Evolutionary conservation across 2,329 filamentous ascomycete species (phyloP).

Genomic region (Cytospora piceicola): DNA sequence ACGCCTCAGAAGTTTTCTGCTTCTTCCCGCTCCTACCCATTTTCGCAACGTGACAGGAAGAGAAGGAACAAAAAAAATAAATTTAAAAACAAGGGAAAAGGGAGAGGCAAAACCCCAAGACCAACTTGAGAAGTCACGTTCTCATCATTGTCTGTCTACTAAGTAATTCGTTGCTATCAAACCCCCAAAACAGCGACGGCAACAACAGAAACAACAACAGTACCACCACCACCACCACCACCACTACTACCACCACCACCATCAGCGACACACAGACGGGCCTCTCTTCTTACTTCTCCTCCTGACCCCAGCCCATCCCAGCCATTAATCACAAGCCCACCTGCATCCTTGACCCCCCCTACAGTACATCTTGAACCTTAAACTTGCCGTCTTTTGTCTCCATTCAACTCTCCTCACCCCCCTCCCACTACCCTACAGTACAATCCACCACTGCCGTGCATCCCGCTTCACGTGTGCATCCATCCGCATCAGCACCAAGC

Average conservation of each 20-base stretch:
- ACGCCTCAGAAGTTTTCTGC: neutral
- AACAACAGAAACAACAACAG: too few species aligned
- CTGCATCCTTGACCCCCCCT: neutral
- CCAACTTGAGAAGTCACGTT: neutral
- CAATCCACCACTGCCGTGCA: neutral
- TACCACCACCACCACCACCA: too few species aligned
- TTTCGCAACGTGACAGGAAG: neutral
- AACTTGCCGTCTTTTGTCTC: neutral
- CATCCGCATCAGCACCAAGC: neutral
- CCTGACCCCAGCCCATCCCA: neutral
- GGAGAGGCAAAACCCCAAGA: neutral
- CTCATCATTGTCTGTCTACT: neutral
- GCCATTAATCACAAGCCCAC: neutral
- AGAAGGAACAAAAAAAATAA: neutral
- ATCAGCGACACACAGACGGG: too few species aligned
- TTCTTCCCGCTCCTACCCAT: neutral
- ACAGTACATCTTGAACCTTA: neutral
- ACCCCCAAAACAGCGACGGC: too few species aligned
- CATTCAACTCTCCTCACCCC: neutral
- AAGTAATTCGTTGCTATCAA: too few species aligned
- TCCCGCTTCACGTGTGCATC: conserved; percentile 1
- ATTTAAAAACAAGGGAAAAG: neutral
- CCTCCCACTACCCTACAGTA: neutral
- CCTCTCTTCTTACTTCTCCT: neutral
- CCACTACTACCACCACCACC: too few species aligned